Evolutionary conservation across 108 stramenopile genomes (phyloP).

Genomic region (Skeletonema grethae): DNA sequence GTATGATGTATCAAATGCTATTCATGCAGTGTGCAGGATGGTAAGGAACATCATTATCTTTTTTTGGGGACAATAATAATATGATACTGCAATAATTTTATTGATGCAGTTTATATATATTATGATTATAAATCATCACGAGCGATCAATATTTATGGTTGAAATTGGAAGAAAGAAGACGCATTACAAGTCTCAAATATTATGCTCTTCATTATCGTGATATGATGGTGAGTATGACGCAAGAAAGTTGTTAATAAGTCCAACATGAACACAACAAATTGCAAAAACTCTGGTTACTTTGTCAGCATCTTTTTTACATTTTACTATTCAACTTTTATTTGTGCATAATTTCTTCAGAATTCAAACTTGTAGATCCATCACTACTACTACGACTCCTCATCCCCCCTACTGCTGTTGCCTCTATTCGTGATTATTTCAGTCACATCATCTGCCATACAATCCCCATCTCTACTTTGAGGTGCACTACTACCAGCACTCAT

Average conservation of each 20-base stretch:
- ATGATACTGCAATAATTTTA: too few species aligned
- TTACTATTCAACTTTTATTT: not conserved
- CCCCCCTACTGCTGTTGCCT: not conserved
- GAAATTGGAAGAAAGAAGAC: not conserved
- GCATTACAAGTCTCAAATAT: not conserved
- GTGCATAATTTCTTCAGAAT: not conserved
- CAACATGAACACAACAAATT: not conserved
- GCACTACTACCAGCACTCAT: not conserved
- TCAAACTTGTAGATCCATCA: not conserved
- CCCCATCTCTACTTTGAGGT: not conserved
- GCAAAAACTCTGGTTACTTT: not conserved
- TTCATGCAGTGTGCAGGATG: too few species aligned
- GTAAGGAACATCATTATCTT: too few species aligned
- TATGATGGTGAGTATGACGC: not conserved
- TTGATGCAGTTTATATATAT: too few species aligned
- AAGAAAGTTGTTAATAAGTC: not conserved
- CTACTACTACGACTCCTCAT: not conserved
- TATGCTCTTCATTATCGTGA: not conserved
- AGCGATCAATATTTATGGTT: not conserved
- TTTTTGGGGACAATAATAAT: too few species aligned
- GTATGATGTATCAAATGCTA: not conserved
- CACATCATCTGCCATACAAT: not conserved
- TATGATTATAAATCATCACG: not conserved
- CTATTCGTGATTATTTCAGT: not conserved
- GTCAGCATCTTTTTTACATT: too few species aligned